These are phyloP conservation scores for Chrysoporthe deuterocubensis DNA, from an alignment of 2,329 filamentous ascomycete genomes.

Conservation along the genomic window DNA sequence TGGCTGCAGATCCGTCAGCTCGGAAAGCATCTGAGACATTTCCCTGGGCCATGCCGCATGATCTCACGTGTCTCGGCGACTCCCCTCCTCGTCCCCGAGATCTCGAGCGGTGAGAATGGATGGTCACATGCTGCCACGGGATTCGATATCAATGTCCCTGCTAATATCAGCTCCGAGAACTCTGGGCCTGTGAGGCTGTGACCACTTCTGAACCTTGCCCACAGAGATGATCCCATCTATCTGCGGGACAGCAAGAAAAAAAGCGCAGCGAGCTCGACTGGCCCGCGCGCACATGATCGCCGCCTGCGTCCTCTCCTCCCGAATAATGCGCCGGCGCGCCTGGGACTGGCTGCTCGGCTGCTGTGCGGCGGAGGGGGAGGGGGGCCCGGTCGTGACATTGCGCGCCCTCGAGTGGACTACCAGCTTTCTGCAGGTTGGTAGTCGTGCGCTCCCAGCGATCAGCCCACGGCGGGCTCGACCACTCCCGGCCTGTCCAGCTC, in stretches of 20 bases:
- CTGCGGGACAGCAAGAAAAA: background rate
- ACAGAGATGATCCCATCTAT: background rate
- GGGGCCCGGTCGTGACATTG: background rate
- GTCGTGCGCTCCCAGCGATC: background rate
- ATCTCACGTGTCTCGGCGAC: background rate
- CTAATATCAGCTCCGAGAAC: background rate
- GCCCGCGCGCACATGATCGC: background rate
- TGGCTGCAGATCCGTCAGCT: constrained; percentile 15
- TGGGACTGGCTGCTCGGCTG: constrained; percentile 7
- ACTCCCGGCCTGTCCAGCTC: background rate
- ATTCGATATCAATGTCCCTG: background rate
- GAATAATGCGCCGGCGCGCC: background rate
- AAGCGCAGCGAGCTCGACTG: background rate
- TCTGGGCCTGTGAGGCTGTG: constrained; percentile 5
- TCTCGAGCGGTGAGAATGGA: constrained; percentile 9
- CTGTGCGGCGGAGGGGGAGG: constrained; percentile 4
- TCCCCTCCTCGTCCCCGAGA: background rate
- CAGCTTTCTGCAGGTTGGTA: constrained; percentile 2
- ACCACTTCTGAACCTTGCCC: background rate
- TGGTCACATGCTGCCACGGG: constrained; percentile 4
- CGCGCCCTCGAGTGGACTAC: background rate
- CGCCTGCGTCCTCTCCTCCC: background rate
- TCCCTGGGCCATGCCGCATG: background rate
- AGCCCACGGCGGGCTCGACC: background rate
- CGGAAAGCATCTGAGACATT: constrained; percentile 19